A percentile compares a stretch with the other conserved stretches of the same genome.
Evolutionary conservation across 2,329 filamentous ascomycete genomes (phyloP).

Genomic region (Clarireedia paspali): DNA sequence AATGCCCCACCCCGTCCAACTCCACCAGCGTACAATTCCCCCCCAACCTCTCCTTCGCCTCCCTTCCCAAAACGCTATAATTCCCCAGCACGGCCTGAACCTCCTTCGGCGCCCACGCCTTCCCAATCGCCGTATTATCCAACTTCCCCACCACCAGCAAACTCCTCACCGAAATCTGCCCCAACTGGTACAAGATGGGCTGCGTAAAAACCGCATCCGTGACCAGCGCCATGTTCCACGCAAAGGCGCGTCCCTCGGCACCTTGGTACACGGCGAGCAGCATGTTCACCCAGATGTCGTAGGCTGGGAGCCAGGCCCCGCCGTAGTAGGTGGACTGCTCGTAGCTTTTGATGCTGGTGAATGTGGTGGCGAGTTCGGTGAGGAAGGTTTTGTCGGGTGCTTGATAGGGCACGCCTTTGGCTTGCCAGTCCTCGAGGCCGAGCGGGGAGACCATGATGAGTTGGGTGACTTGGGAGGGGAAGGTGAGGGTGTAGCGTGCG

Average conservation of each 20-base stretch:
- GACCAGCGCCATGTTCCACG: conserved; percentile 9
- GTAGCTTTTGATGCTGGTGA: conserved; percentile 37
- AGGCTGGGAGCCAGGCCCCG: conserved; percentile 38
- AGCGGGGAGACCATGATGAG: conserved; percentile 45
- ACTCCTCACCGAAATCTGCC: conserved; percentile 9
- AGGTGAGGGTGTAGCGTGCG: conserved; percentile 44
- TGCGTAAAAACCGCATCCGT: conserved; percentile 9
- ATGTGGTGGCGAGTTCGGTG: conserved; percentile 35
- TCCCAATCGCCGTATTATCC: conserved; percentile 41
- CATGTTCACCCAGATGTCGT: conserved; percentile 48
- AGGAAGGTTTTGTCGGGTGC: conserved; percentile 33
- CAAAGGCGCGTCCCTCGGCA: conserved; percentile 20
- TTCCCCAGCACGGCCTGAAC: conserved; percentile 40
- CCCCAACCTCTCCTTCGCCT: conserved; percentile 35
- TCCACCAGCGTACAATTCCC: conserved; percentile 38
- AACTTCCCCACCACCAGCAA: conserved; percentile 9
- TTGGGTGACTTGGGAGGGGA: conserved; percentile 35
- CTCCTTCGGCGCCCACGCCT: conserved; percentile 37
- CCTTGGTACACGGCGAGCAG: conserved; percentile 42
- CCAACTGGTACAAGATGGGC: conserved; percentile 7
- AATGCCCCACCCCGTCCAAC: conserved; percentile 42
- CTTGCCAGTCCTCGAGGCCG: conserved; percentile 44
- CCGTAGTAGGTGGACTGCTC: conserved; percentile 41
- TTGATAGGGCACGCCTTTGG: conserved; percentile 38
- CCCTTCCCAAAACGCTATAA: conserved; percentile 42